Conservation (phyloP, 352 stramenopile species). For the Phytophthora foliorum region DNA sequence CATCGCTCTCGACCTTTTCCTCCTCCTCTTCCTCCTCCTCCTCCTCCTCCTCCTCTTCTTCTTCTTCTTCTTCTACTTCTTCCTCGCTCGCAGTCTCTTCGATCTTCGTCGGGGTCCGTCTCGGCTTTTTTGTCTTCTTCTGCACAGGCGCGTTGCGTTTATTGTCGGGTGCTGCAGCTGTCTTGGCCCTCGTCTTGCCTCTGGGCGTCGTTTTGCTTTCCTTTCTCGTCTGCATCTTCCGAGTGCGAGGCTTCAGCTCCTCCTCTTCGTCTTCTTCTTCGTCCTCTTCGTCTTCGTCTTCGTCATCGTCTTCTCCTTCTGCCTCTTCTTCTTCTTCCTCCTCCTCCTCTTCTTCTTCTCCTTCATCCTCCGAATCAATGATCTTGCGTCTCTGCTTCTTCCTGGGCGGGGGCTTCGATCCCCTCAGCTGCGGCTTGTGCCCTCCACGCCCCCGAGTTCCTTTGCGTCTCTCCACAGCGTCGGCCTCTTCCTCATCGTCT, state of each 20-base stretch:
- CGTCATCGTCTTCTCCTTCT: constrained; percentile 32
- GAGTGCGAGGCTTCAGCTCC: constrained; percentile 19
- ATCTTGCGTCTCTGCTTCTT: constrained; percentile 53
- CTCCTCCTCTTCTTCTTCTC: constrained; percentile 31
- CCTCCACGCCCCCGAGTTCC: constrained; percentile 15
- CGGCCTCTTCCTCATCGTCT: constrained; percentile 43
- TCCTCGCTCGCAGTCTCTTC: constrained; percentile 42
- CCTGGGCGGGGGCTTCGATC: constrained; percentile 28
- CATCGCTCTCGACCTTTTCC: constrained; percentile 26
- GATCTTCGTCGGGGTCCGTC: constrained; percentile 22
- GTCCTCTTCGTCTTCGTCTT: constrained; percentile 37
- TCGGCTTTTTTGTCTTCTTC: constrained; percentile 36
- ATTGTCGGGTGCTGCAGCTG: not conserved
- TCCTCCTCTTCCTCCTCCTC: constrained; percentile 17
- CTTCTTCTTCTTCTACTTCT: constrained; percentile 19
- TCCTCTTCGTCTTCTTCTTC: constrained; percentile 27
- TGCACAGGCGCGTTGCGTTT: constrained; percentile 8
- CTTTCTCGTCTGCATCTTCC: constrained; percentile 23
- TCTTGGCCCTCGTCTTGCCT: constrained; percentile 40
- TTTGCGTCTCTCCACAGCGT: constrained; percentile 33
- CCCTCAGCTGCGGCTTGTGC: constrained; percentile 34
- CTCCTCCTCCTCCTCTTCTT: constrained; percentile 22
- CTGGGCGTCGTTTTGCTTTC: constrained; percentile 30
- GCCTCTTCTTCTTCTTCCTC: constrained; percentile 36
- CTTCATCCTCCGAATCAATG: constrained; percentile 49